Evolutionary conservation across 768 basidiomycete genomes (phyloP).

Genomic region (Xanthoconium stramineum): DNA sequence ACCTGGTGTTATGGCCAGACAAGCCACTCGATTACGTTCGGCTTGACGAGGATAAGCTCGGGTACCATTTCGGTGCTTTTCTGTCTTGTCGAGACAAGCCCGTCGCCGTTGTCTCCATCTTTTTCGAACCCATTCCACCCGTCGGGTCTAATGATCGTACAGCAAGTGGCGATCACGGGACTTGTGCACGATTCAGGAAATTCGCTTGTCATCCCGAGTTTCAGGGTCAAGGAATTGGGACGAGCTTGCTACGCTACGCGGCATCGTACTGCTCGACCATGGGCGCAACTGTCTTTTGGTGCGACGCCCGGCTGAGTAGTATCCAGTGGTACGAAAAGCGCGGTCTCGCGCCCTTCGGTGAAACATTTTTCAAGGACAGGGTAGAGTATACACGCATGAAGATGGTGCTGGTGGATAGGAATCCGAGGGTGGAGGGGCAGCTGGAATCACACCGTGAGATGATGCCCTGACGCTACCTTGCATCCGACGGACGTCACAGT

Average conservation of each 20-base stretch:
- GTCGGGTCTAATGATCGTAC: constrained; percentile 4
- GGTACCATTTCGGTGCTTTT: constrained; percentile 58
- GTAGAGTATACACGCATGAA: constrained; percentile 59
- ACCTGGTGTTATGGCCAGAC: constrained; percentile 57
- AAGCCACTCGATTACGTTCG: constrained; percentile 46
- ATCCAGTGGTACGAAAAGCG: constrained; percentile 51
- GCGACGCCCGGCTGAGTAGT: constrained; percentile 50
- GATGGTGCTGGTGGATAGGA: constrained; percentile 24
- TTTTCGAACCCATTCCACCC: constrained; percentile 40
- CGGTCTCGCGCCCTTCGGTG: constrained; percentile 49
- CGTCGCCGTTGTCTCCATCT: constrained; percentile 56
- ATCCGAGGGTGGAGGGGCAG: not conserved
- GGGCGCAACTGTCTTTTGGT: constrained; percentile 48
- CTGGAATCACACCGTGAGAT: not conserved
- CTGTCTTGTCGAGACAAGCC: constrained; percentile 34
- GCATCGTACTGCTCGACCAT: constrained; percentile 41
- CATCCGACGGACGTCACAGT: not conserved
- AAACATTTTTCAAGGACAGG: constrained; percentile 48
- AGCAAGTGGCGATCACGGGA: not conserved
- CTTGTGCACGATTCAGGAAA: constrained; percentile 51
- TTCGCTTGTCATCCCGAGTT: constrained; percentile 54
- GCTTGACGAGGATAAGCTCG: constrained; percentile 50
- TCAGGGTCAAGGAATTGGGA: constrained; percentile 54
- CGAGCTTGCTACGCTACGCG: constrained; percentile 40
- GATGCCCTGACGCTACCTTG: not conserved